These are phyloP conservation scores for Cenococcum geophilum DNA, from an alignment of 495 filamentous ascomycete species.

Conservation along the genomic window DNA sequence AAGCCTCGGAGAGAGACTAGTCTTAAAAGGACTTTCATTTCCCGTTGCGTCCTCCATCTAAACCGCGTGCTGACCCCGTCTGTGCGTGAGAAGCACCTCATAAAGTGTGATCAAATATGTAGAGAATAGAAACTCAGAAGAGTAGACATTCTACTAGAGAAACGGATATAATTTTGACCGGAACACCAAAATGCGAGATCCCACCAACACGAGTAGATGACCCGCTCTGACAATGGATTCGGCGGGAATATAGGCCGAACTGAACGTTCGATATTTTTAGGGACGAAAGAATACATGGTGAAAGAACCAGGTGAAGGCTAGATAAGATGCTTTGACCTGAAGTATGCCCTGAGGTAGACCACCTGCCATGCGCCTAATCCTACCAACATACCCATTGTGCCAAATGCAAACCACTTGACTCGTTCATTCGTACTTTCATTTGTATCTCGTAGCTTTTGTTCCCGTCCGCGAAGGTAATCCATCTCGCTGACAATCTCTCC, in stretches of 20 bases:
- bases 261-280: neutral
- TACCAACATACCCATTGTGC: slow-evolving; percentile 88
- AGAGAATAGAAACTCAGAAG: neutral
- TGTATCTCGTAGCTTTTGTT: slow-evolving; percentile 95
- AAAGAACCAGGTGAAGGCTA: slow-evolving; percentile 36
- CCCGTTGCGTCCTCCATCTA: too few species aligned
- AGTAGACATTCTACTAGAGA: neutral
- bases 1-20: too few species aligned
- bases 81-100: too few species aligned
- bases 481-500: slow-evolving; percentile 41
- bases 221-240: too few species aligned
- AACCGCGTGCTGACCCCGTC: too few species aligned
- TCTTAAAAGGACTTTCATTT: too few species aligned
- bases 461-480: slow-evolving; percentile 73
- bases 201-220: neutral
- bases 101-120: neutral
- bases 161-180: neutral
- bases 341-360: slow-evolving; percentile 94
- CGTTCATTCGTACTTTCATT: slow-evolving; percentile 99
- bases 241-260: too few species aligned
- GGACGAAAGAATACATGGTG: neutral
- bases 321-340: slow-evolving; percentile 89
- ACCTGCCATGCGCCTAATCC: slow-evolving; percentile 94
- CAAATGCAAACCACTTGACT: slow-evolving; percentile 97
- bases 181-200: neutral